Evolutionary conservation across 2,329 filamentous ascomycete genomes (phyloP).

Genomic region (Arthrobotrys iridis): DNA sequence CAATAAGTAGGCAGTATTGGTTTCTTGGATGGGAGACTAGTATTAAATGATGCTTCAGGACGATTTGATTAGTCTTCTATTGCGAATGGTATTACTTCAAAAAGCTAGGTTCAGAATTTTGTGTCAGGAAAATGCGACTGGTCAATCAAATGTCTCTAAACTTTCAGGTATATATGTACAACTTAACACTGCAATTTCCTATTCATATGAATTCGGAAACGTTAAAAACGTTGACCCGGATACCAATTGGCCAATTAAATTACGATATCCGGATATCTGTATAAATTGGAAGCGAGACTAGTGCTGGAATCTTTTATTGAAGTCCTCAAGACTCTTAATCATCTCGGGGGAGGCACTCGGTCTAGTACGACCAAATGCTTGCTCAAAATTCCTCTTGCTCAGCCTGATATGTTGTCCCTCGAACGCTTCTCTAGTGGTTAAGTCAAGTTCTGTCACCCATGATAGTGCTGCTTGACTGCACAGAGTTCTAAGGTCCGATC

Average conservation of each 20-base stretch:
- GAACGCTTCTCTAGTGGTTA: not conserved
- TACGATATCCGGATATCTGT: not conserved
- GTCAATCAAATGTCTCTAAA: too few species aligned
- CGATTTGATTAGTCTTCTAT: too few species aligned
- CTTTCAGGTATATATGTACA: too few species aligned
- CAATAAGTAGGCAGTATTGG: too few species aligned
- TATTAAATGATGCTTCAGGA: too few species aligned
- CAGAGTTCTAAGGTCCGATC: slow-evolving; percentile 31
- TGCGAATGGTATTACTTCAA: too few species aligned
- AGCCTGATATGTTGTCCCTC: not conserved
- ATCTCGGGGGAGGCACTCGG: not conserved
- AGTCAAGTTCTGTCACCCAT: slow-evolving; percentile 19
- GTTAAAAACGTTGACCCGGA: too few species aligned
- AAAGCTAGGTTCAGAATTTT: too few species aligned
- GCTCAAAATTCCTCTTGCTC: slow-evolving; percentile 9
- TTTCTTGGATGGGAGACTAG: too few species aligned
- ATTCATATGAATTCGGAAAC: too few species aligned
- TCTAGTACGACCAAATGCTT: not conserved
- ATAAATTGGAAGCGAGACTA: not conserved
- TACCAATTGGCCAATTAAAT: not conserved
- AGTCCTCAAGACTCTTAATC: not conserved
- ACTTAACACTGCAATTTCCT: too few species aligned
- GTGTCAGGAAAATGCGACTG: too few species aligned
- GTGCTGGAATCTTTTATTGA: not conserved
- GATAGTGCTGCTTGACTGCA: slow-evolving; percentile 34